Evolutionary conservation across 805 yeast genomes (phyloP).

Genomic region (Wickerhamomyces hampshirensis): DNA sequence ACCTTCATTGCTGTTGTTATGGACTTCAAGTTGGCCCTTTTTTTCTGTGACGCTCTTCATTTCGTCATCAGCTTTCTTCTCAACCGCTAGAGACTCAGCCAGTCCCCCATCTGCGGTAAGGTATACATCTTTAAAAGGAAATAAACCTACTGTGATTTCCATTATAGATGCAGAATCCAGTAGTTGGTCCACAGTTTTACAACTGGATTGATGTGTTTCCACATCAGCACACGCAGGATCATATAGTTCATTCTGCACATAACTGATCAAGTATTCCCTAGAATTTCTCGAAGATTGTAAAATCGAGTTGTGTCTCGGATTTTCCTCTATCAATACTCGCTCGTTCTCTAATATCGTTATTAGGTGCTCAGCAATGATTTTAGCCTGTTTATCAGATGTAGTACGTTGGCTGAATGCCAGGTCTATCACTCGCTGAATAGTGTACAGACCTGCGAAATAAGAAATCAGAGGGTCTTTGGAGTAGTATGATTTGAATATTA

Average conservation of each 20-base stretch:
- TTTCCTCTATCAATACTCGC: neutral
- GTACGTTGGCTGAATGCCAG: neutral
- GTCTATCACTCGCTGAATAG: constrained; percentile 8
- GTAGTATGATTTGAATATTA: constrained; percentile 2
- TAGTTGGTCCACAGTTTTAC: constrained; percentile 1
- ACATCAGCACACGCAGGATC: constrained; percentile 1
- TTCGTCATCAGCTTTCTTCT: neutral
- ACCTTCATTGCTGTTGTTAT: no score
- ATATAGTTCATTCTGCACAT: constrained; percentile 1
- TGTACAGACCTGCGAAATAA: constrained; percentile 11
- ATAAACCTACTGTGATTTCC: constrained; percentile 3
- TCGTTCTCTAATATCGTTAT: constrained; percentile 5
- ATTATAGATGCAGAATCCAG: constrained; percentile 1
- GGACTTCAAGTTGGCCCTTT: no score
- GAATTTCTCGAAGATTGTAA: constrained; percentile 4
- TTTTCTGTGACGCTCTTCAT: no score
- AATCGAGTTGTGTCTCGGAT: constrained; percentile 1
- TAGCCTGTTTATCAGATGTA: neutral
- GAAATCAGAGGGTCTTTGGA: constrained; percentile 4
- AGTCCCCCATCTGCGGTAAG: constrained; percentile 1
- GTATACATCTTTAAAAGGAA: constrained; percentile 4
- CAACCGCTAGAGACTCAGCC: neutral
- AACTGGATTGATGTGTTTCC: constrained; percentile 1
- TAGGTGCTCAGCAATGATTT: constrained; percentile 1
- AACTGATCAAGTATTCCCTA: constrained; percentile 11